Conservation (phyloP, 2,329 filamentous ascomycete genomes). For the Colletotrichum tamarilloi region DNA sequence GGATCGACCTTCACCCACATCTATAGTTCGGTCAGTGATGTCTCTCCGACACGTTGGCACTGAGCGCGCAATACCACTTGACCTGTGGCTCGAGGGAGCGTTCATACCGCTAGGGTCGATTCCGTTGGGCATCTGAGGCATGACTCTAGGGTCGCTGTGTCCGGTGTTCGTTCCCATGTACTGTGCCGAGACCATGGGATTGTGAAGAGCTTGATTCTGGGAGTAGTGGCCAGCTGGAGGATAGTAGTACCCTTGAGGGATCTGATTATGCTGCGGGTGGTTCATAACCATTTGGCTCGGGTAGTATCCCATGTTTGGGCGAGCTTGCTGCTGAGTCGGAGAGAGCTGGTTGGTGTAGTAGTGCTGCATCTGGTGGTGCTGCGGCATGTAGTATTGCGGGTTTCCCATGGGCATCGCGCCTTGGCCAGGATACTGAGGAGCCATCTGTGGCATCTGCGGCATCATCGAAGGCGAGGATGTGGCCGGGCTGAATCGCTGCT, state of each 20-base stretch:
- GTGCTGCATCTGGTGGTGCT: conserved; percentile 54
- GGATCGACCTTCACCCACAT: conserved; percentile 44
- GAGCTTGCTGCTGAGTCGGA: conserved; percentile 48
- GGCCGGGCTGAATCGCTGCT: conserved; percentile 45
- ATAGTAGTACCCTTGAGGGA: conserved; percentile 57
- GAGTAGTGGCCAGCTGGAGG: conserved; percentile 50
- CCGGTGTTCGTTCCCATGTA: conserved; percentile 44
- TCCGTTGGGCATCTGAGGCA: conserved; percentile 36
- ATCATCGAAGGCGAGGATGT: conserved; percentile 50
- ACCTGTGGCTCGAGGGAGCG: not conserved
- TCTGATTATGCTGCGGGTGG: conserved; percentile 48
- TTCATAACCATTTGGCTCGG: conserved; percentile 55
- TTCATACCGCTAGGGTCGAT: conserved; percentile 25
- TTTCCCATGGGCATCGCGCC: conserved; percentile 49
- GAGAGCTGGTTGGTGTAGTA: conserved; percentile 56
- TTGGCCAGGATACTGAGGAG: conserved; percentile 52
- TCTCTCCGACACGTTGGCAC: not conserved
- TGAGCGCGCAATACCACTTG: not conserved
- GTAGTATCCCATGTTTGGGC: conserved; percentile 56
- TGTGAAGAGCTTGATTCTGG: conserved; percentile 46
- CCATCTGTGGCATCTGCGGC: conserved; percentile 50
- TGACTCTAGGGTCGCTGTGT: conserved; percentile 41
- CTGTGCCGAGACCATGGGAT: conserved; percentile 48
- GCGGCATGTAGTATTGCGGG: conserved; percentile 60
- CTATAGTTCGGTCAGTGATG: not conserved